These are phyloP conservation scores for Yarrowia yakushimensis DNA, from an alignment of 805 yeast species.

Conservation along the genomic window DNA sequence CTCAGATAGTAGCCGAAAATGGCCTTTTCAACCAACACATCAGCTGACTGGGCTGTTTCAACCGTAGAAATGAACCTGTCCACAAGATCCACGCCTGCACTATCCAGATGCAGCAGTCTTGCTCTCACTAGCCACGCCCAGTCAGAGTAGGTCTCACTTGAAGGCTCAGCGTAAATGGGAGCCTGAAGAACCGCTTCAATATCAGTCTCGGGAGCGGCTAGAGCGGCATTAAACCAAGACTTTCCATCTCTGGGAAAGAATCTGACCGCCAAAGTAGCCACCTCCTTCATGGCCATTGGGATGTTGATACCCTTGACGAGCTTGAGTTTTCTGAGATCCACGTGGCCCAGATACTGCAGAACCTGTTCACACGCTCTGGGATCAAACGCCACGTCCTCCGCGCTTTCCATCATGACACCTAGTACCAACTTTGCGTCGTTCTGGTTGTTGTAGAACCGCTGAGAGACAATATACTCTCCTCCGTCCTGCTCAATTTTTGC, in stretches of 20 bases:
- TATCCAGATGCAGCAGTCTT: neutral
- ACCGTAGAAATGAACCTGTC: neutral
- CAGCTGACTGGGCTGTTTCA: neutral
- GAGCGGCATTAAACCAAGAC: slow-evolving; percentile 11
- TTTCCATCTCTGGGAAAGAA: slow-evolving; percentile 8
- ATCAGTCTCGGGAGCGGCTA: neutral
- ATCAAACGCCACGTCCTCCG: neutral
- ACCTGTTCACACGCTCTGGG: neutral
- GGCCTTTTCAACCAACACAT: neutral
- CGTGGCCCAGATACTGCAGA: slow-evolving; percentile 15
- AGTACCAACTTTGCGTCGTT: slow-evolving; percentile 3
- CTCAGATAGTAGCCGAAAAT: slow-evolving; percentile 5
- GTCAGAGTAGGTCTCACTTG: neutral
- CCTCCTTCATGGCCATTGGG: neutral
- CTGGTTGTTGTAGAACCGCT: slow-evolving; percentile 17
- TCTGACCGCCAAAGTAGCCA: neutral
- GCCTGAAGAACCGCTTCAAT: neutral
- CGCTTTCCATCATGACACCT: slow-evolving; percentile 5
- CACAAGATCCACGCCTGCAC: neutral
- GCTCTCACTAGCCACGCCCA: slow-evolving; percentile 8
- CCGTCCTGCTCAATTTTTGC: slow-evolving; percentile 11
- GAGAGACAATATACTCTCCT: slow-evolving; percentile 5
- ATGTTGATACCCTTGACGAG: slow-evolving; percentile 4
- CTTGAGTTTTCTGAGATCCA: slow-evolving; percentile 4
- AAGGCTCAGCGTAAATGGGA: neutral